Evolutionary conservation across 352 stramenopile genomes (phyloP), one percentile per base, ranked within the genome.

Genomic region (Pythium rishiriense): DNA sequence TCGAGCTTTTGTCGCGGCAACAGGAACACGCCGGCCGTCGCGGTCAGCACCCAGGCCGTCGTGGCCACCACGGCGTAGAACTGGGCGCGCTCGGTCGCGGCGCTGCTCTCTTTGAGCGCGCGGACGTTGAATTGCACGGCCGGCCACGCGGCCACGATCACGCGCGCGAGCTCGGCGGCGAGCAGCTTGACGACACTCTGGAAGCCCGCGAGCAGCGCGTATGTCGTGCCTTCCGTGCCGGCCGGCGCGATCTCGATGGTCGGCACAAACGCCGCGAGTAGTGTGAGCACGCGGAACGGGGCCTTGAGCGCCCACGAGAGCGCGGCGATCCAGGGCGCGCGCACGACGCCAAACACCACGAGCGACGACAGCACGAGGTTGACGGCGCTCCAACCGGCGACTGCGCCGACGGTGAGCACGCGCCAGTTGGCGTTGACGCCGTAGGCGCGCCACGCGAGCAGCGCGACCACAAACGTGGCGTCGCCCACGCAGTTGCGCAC

Each of bases 191-290:
- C 50, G 28, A 81, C 22, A n/a, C 48, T 75, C 53, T 83, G 72
- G 56, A 72, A 73, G 5, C 63, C 62, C 35, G 66, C 63, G 11
- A 86, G 35, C 31, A 83, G 48, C 0, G 72, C 77, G 29, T 71
- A 81, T 54, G 79, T 76, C 45, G 68, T 73, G 47, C 74, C 77
- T 53, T 86, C 77, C 5, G 64, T 73, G 12, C 77, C 77, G 4
- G 59, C 41, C 22, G 81, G 69, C 25, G 72, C 77, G 29, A 86
- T 75, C 43, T 86, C 77, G 28, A 81, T 68, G 5, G 67, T 71
- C 21, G 74, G 74, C 4, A 86, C 63, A 47, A 83, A 80, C 19
- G 67, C 56, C 0, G 63, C 58, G 26, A 83, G 60, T 31, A 76
- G 54, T 17, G 73, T 42, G 33, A 80, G 49, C 22, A 70, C 68